phyloP scores from a whole-genome alignment of 306 rosid species.

The Vicia faba region DNA sequence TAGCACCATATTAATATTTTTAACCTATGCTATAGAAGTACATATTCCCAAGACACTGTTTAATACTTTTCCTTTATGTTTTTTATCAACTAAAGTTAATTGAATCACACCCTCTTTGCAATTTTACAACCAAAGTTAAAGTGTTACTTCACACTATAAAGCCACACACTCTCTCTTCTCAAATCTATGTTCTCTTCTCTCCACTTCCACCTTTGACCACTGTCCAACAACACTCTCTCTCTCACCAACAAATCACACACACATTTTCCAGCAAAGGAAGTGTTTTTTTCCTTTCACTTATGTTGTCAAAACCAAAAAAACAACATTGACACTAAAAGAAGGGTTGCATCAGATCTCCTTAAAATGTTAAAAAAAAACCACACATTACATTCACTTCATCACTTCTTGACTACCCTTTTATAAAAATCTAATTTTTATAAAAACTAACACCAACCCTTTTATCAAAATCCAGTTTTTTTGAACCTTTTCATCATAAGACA shows the following conservation, averaged over 20 bases:
- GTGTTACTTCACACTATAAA: constrained; percentile 46
- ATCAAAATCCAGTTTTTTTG: constrained; percentile 19
- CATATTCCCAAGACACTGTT: too few species aligned
- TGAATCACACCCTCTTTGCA: constrained; percentile 7
- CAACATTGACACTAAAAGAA: constrained; percentile 56
- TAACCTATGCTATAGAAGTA: too few species aligned
- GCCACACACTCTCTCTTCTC: constrained; percentile 44
- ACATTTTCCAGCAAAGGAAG: constrained; percentile 33
- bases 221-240: constrained; percentile 46
- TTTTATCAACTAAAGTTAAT: neutral
- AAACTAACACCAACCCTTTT: neutral
- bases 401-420: constrained; percentile 13
- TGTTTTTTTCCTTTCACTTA: neutral
- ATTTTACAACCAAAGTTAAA: constrained; percentile 37
- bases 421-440: constrained; percentile 29
- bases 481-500: neutral
- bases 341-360: constrained; percentile 48
- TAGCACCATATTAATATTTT: too few species aligned
- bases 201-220: constrained; percentile 57
- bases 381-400: neutral
- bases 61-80: too few species aligned
- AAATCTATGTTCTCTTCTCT: constrained; percentile 37
- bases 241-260: constrained; percentile 9
- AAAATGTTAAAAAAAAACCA: constrained; percentile 43
- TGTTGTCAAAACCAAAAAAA: constrained; percentile 24